phyloP scores from a whole-genome alignment of 768 basidiomycete genomes.

The Boletus reticulatus region DNA sequence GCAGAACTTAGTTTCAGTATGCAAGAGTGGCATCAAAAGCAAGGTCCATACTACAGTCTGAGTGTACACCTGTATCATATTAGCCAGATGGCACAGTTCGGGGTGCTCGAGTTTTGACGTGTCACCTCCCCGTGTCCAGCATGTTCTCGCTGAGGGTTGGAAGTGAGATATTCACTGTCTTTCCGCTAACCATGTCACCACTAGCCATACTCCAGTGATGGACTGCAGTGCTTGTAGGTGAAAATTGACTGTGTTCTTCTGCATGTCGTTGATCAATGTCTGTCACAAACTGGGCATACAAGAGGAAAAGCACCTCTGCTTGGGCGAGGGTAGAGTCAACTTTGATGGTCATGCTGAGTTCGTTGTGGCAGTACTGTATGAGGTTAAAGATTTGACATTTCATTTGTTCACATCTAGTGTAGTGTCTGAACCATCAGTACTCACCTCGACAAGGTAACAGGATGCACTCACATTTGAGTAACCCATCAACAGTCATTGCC shows the following conservation, averaged over 20 bases:
- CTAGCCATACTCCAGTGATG: constrained; percentile 28
- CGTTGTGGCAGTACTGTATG: constrained; percentile 75
- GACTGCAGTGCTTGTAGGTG: constrained; percentile 30
- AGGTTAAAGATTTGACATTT: constrained; percentile 29
- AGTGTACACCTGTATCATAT: constrained; percentile 4
- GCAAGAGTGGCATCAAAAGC: not conserved
- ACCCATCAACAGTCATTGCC: too few relatives aligned
- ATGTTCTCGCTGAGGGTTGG: constrained; percentile 61
- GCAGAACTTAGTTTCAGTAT: not conserved
- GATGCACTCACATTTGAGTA: constrained; percentile 39
- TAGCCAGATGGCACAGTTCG: not conserved
- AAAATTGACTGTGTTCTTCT: constrained; percentile 40
- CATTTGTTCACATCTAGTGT: not conserved
- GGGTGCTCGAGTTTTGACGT: not conserved
- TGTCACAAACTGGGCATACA: constrained; percentile 83
- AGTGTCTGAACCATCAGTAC: not conserved
- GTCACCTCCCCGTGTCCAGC: constrained; percentile 45
- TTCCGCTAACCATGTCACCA: constrained; percentile 5
- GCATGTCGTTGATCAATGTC: constrained; percentile 82
- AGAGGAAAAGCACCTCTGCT: constrained; percentile 94
- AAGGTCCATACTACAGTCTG: constrained; percentile 10
- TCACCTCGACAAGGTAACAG: constrained; percentile 78
- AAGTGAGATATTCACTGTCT: constrained; percentile 35
- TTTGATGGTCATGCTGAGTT: constrained; percentile 95
- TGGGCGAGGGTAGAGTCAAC: constrained; percentile 94